phyloP scores from a whole-genome alignment of 176 grass and related monocot genomes.

The Eragrostis curvula region DNA sequence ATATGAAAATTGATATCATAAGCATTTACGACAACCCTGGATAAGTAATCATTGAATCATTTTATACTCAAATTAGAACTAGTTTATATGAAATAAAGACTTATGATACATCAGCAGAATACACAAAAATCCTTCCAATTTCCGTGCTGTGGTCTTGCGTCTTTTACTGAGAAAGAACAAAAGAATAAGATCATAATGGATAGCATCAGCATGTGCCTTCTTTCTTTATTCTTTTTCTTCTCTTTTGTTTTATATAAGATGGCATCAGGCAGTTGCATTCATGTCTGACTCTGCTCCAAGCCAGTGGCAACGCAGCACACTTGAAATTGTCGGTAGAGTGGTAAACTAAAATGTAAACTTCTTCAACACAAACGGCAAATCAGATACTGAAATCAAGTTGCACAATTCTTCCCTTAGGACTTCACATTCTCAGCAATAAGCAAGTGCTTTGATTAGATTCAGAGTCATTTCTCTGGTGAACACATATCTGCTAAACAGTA shows the following conservation, averaged over 20 bases:
- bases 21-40: constrained; percentile 5
- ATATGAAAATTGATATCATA: not conserved
- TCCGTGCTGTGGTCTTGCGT: not conserved
- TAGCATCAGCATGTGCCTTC: not conserved
- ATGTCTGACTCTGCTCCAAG: constrained; percentile 18
- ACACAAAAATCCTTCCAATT: not conserved
- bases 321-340: not conserved
- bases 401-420: not conserved
- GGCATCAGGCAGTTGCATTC: not conserved
- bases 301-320: not conserved
- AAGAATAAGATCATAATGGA: constrained; percentile 3
- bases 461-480: not conserved
- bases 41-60: not conserved
- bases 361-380: constrained; percentile 9
- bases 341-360: not conserved
- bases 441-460: not conserved
- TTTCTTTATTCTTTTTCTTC: not conserved
- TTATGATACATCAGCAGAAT: not conserved
- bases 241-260: not conserved
- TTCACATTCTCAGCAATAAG: not conserved
- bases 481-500: not conserved
- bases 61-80: not conserved
- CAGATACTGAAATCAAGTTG: not conserved
- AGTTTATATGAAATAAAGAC: not conserved
- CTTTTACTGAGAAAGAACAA: not conserved